Percentiles rank a stretch among this genome's conserved stretches.
Conservation (phyloP, 1,284 basidiomycete genomes). For the Amylostereum chailletii region DNA sequence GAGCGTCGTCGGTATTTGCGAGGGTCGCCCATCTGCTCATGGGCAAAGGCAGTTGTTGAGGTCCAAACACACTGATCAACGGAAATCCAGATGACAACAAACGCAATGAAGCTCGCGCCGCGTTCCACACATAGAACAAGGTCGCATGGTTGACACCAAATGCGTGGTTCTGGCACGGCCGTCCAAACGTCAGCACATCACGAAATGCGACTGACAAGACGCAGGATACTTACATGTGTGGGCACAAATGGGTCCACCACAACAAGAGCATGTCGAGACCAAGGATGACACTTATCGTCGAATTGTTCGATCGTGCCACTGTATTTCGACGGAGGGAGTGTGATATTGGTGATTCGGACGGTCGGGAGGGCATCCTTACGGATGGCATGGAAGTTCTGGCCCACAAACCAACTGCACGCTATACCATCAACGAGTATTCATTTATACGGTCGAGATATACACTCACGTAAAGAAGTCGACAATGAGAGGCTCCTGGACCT, state of each 20-base stretch:
- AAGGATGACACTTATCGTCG: conserved; percentile 2
- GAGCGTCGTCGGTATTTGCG: too few relatives aligned
- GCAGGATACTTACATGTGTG: conserved; percentile 8
- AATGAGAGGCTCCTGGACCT: neutral
- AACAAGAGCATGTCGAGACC: conserved; percentile 11
- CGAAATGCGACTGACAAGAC: neutral
- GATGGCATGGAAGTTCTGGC: conserved; percentile 7
- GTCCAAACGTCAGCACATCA: neutral
- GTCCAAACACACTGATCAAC: conserved; percentile 8
- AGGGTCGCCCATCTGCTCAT: too few relatives aligned
- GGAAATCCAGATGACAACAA: conserved; percentile 3
- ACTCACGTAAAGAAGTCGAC: conserved; percentile 9
- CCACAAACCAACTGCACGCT: conserved; percentile 7
- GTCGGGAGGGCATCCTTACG: conserved; percentile 4
- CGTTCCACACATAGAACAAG: conserved; percentile 4
- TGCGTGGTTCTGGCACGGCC: conserved; percentile 7
- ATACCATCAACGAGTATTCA: neutral
- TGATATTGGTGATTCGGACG: conserved; percentile 2
- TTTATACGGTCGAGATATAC: neutral
- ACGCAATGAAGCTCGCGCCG: conserved; percentile 7
- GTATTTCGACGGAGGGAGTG: neutral
- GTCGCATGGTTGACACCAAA: conserved; percentile 8
- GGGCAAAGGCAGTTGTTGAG: conserved; percentile 3
- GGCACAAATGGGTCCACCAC: conserved; percentile 11
- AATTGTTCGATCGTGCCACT: conserved; percentile 3